Base-by-base conservation (phyloP, 495 filamentous ascomycete genomes). In the Penicillium ochrochloron region DNA sequence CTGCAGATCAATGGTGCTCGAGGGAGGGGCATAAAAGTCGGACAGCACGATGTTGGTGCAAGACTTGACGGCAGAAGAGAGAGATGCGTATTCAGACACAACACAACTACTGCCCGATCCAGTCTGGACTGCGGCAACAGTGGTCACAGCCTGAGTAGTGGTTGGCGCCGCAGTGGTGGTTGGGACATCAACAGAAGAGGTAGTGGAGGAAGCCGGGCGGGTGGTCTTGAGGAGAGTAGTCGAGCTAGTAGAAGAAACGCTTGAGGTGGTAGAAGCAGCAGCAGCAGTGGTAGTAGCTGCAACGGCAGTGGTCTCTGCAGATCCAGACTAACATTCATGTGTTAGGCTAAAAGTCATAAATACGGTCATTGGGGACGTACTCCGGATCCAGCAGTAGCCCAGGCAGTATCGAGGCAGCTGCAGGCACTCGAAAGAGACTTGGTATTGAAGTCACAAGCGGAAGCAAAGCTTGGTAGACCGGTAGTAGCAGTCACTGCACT, bases 51-150 rank as follows among this genome's bases (percentile, higher is more conserved):
- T 77, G 62, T 73, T 68, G 57, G 75, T 73, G 73, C 82, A 78
- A 58, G 78, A 73, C 8, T 70, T 62, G 10, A 82, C 77, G 33
- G 80, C 79, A 4, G 78, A 71, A 5, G 80, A 73, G 52, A 84
- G 74, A 19, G 73, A 70, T 9, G 75, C 71, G 57, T 80, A 83
- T 52, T 71, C 79, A 7, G 79, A 78, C 3, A 79, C 77, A 39
- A 75, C 76, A 65, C 81, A 84, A 10, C 75, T 60, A 4, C 73
- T 68, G 55, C 70, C 72, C 7, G 60, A 42, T 29, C 66, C 64
- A 42, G 62, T 57, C 12, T 70, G 65, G 29, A 42, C 46, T 2
- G 63, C 44, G 25, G 65, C 52, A 1, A 44, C 60, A 27, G 57
- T 50, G 27, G 52, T 33, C 55, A 57, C 61, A n/a, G 62, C 48